A percentile compares a stretch with the other conserved stretches of the same genome.
Conservation (phyloP, 495 filamentous ascomycete genomes). For the Neurospora sublineolata region DNA sequence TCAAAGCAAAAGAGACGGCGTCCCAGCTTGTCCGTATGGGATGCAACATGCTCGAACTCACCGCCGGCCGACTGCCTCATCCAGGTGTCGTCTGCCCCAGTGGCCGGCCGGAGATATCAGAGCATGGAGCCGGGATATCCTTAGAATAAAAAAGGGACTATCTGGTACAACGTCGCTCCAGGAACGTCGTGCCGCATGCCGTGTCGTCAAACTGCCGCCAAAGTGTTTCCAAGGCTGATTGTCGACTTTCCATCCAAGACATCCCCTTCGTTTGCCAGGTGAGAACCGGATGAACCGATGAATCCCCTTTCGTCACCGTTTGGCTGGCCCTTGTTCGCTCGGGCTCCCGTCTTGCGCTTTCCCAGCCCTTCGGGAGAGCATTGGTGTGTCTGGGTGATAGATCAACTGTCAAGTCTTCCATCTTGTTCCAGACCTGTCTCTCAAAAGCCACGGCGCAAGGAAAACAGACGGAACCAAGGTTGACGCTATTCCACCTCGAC, state of each 20-base stretch:
- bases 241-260: not conserved
- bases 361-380: conserved; percentile 1
- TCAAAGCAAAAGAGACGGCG: not conserved
- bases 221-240: not conserved
- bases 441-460: conserved; percentile 6
- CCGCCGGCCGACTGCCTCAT: not conserved
- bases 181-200: not conserved
- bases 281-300: not conserved
- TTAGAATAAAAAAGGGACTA: not conserved
- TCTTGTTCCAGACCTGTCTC: conserved; percentile 8
- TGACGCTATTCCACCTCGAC: conserved; percentile 17
- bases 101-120: not conserved
- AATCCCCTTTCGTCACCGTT: not conserved
- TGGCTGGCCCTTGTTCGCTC: not conserved
- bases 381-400: conserved; percentile 9
- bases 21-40: not conserved
- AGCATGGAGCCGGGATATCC: not conserved
- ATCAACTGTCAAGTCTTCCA: conserved; percentile 8
- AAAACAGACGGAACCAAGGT: conserved; percentile 19
- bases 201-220: not conserved
- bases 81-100: not conserved
- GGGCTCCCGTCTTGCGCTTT: not conserved
- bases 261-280: not conserved
- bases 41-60: not conserved
- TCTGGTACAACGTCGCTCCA: not conserved